Conservation (phyloP, 2,329 filamentous ascomycete genomes). For the Claviceps sp. region DNA sequence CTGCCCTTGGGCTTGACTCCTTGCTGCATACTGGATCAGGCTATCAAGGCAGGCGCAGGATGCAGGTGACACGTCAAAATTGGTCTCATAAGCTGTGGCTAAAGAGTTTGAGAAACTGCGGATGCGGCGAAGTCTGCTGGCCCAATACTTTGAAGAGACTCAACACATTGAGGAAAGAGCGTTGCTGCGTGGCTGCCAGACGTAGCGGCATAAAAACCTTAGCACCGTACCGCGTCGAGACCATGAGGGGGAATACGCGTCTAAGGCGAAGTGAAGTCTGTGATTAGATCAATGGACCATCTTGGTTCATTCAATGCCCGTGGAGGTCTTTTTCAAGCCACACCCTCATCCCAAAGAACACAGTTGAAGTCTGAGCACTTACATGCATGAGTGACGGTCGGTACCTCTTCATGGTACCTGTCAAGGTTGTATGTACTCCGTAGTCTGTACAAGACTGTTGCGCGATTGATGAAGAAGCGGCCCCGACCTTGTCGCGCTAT, state of each 20-base stretch:
- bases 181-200: background rate
- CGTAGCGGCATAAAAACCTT: background rate
- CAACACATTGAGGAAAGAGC: background rate
- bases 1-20: slow-evolving; percentile 19
- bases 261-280: background rate
- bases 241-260: background rate
- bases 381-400: background rate
- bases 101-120: background rate
- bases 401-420: background rate
- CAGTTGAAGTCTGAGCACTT: background rate
- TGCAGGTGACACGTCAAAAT: background rate
- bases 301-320: background rate
- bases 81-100: background rate
- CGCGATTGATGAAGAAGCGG: background rate
- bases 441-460: background rate
- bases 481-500: slow-evolving; percentile 1
- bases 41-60: background rate
- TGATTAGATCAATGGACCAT: background rate
- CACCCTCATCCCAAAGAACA: background rate
- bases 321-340: background rate
- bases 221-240: background rate
- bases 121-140: background rate
- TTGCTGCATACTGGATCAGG: slow-evolving; percentile 15
- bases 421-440: too few species aligned
- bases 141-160: background rate